Evolutionary conservation across 257 asterid species (phyloP), one percentile per base, ranked within the genome.

Genomic region (Capsicum pubescens): DNA sequence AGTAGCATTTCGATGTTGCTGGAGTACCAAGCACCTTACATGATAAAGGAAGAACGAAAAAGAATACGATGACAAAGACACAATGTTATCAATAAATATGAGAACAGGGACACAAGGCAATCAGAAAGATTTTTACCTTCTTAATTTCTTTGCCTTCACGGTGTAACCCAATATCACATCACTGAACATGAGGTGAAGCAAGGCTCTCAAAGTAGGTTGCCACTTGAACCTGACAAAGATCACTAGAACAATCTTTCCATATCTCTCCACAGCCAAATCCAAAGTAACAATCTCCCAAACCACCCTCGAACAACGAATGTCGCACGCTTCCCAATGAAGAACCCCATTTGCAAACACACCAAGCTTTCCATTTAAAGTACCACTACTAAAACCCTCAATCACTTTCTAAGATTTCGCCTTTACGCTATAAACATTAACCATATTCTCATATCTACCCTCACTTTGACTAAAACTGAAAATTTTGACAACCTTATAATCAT

Each of bases 401-500:
- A 1, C 39, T 21, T 59, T 68, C 92, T 90, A 90, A 4, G 89
- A 86, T 64, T 84, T 58, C 17, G 52, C 19, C 67, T 81, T 84
- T 46, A 70, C 64, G 63, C 90, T 88, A 84, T 82, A 90, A 61
- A 84, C 77, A 72, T 74, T 67, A 3, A 84, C 87, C 21, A 52
- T 66, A 3, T 50, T 72, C 35, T 72, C 81, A 68, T n/a, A 26
- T 58, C 3, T 46, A 0, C 26, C 80, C 35, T 35, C 70, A 39
- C 2, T 13, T 1, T 4, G 6, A 55, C 0, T 6, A n/a, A 84
- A 26, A 68, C 85, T 61, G 44, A 57, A 54, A 14, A 79, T 67
- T 60, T 84, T 83, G 35, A 90, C 83, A 26, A 84, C 88, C 78
- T 90, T 90, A 35, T 88, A 88, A 81, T 93, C 93, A 66, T 89